A percentile compares a stretch with the other conserved stretches of the same genome.
phyloP scores from a whole-genome alignment of 2,329 filamentous ascomycete genomes.

The Calonectria pseudoturangicola region DNA sequence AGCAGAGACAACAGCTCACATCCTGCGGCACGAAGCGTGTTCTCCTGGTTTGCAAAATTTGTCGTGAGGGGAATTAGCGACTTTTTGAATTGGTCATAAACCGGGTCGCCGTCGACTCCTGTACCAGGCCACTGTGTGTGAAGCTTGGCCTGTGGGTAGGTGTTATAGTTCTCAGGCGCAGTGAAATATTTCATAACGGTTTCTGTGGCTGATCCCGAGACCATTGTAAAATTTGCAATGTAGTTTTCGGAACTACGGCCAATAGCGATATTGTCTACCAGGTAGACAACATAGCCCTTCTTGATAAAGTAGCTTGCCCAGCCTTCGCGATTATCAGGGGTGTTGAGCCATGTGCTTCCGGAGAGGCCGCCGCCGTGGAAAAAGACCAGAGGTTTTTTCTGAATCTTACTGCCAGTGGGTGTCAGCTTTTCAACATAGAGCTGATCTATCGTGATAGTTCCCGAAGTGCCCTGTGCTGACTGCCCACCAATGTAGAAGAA shows the following conservation, averaged over 20 bases:
- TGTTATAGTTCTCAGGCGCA: slow-evolving; percentile 36
- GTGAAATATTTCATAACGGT: slow-evolving; percentile 45
- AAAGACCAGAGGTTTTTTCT: slow-evolving; percentile 45
- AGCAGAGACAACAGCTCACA: slow-evolving; percentile 48
- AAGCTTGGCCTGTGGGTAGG: slow-evolving; percentile 42
- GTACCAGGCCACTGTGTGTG: slow-evolving; percentile 49
- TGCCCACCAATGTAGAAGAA: slow-evolving; percentile 47
- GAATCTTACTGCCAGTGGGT: not conserved
- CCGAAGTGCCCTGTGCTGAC: slow-evolving; percentile 30
- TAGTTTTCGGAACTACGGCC: slow-evolving; percentile 41
- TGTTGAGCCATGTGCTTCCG: slow-evolving; percentile 48
- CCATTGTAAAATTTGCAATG: slow-evolving; percentile 32
- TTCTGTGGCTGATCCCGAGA: slow-evolving; percentile 38
- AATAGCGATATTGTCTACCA: slow-evolving; percentile 39
- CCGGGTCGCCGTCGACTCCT: slow-evolving; percentile 36
- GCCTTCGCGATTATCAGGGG: slow-evolving; percentile 41
- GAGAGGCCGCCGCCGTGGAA: slow-evolving; percentile 48
- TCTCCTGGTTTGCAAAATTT: slow-evolving; percentile 43
- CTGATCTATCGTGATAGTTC: slow-evolving; percentile 46
- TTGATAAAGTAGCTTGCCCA: slow-evolving; percentile 47
- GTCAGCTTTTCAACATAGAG: slow-evolving; percentile 48
- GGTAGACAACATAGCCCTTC: slow-evolving; percentile 43
- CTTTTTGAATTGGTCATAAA: slow-evolving; percentile 46
- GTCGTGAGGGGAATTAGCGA: slow-evolving; percentile 44
- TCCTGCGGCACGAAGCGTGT: slow-evolving; percentile 39